Base-by-base conservation (phyloP, 2,329 filamentous ascomycete genomes). In the Aureobasidium namibiae region DNA sequence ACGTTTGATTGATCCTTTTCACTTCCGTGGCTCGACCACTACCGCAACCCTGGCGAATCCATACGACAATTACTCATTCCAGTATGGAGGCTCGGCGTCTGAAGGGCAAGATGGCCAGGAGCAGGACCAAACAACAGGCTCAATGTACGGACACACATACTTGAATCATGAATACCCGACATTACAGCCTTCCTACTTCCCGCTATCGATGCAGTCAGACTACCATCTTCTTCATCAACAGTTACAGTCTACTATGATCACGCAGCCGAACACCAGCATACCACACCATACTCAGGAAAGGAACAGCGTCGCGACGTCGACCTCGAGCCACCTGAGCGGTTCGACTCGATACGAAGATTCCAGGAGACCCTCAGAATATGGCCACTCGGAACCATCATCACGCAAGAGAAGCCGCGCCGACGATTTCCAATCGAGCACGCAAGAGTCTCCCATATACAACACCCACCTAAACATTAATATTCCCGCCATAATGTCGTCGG, bases 351-450 rank as follows among this genome's bases (percentile, higher is more conserved):
- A 46, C 29, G 52, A 31, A n/a, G 29, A 31, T n/a, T 53, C 38
- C 10, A 34, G 45, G 14, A 59, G 45, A 21, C 29, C 38, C 6
- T 49, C 45, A 41, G 36, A 41, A 21, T 45, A 44, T 33, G 34
- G 13, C 2, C 45, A 50, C 9, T 45, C 46, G 26, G 45, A 50
- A 21, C 46, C 57, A 10, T 16, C 45, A 14, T 31, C 45, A 18
- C 57, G 57, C 38, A 59, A 59, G 33, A 44, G 57, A 39, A 59
- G 57, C 18, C 57, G 57, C 36, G 39, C 36, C 18, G 46, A 52
- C 23, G 57, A 59, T 7, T 18, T 26, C 3, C 26, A 24, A 9
- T 16, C 38, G 16, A 23, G 23, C 48, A 1, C 46, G 4, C 45
- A 41, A 29, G 38, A 26, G 4, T 45, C 48, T 18, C 57, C 38